Evolutionary conservation across 2,329 filamentous ascomycete species (phyloP).

Genomic region (Uncinocarpus reesii): DNA sequence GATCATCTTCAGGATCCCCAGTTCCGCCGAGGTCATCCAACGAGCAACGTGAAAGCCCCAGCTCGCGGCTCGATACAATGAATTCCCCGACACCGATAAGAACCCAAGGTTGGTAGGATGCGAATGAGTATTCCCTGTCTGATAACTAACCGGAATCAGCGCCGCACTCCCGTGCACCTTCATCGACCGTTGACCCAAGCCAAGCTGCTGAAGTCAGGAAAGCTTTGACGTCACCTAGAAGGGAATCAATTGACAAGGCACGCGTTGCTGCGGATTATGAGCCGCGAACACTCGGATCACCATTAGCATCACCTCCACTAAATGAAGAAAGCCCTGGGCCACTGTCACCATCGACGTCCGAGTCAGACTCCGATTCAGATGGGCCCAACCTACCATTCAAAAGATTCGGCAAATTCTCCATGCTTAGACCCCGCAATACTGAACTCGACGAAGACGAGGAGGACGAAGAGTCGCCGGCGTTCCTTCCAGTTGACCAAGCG

Average conservation of each 20-base stretch:
- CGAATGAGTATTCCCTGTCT: background rate
- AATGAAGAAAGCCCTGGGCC: conserved; percentile 26
- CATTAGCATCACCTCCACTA: conserved; percentile 25
- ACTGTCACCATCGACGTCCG: conserved; percentile 20
- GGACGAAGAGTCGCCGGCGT: conserved; percentile 39
- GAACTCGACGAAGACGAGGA: conserved; percentile 34
- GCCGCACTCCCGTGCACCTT: background rate
- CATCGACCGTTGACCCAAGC: background rate
- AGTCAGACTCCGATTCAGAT: conserved; percentile 26
- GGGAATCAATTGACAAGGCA: conserved; percentile 15
- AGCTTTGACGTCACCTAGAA: background rate
- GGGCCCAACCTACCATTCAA: conserved; percentile 26
- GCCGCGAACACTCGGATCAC: conserved; percentile 10
- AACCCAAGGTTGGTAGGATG: conserved; percentile 15
- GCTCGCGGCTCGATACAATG: conserved; percentile 23
- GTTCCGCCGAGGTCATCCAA: conserved; percentile 31
- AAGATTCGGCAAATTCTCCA: conserved; percentile 33
- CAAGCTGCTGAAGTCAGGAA: background rate
- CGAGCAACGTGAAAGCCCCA: conserved; percentile 26
- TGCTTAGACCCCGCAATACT: conserved; percentile 24
- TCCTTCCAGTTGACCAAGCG: conserved; percentile 30
- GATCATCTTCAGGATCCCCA: conserved; percentile 26
- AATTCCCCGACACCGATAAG: conserved; percentile 12
- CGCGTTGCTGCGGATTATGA: background rate
- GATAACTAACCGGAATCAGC: background rate